These are phyloP conservation scores for Davidsoniella australis DNA, from an alignment of 2,329 filamentous ascomycete genomes.

Conservation along the genomic window DNA sequence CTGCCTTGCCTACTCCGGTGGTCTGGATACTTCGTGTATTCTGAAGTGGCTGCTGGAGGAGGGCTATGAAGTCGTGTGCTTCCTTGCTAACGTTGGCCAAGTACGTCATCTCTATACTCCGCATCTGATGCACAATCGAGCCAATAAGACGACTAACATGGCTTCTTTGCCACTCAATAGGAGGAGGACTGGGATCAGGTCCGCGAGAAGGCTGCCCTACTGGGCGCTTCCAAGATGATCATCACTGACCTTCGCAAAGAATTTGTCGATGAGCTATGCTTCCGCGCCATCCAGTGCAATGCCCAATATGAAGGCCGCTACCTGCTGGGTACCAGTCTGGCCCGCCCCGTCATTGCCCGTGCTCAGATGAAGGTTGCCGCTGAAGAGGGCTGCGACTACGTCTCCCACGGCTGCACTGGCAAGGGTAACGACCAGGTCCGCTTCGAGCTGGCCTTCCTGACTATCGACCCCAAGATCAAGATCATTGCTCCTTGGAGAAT, in stretches of 20 bases:
- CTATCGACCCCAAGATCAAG: slow-evolving; percentile 46
- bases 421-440: slow-evolving; percentile 31
- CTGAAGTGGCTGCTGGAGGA: slow-evolving; percentile 23
- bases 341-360: slow-evolving; percentile 47
- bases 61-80: slow-evolving; percentile 17
- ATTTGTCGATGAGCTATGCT: slow-evolving; percentile 62
- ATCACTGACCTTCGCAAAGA: slow-evolving; percentile 46
- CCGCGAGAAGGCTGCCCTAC: slow-evolving; percentile 23
- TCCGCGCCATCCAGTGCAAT: slow-evolving; percentile 54
- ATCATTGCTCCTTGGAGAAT: slow-evolving; percentile 62
- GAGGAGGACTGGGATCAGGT: slow-evolving; percentile 19
- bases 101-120: slow-evolving; percentile 18
- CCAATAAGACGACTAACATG: not conserved
- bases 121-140: not conserved
- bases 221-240: slow-evolving; percentile 25
- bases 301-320: slow-evolving; percentile 41
- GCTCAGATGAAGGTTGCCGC: slow-evolving; percentile 34
- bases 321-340: slow-evolving; percentile 34
- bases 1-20: slow-evolving; percentile 15
- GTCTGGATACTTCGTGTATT: slow-evolving; percentile 27
- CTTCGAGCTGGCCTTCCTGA: slow-evolving; percentile 23
- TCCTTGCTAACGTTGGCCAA: slow-evolving; percentile 50
- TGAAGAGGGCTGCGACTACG: slow-evolving; percentile 18
- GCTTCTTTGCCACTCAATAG: not conserved
- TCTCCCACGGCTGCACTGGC: slow-evolving; percentile 34